phyloP scores from a whole-genome alignment of 306 rosid genomes.

The Elaeagnus macrophylla region DNA sequence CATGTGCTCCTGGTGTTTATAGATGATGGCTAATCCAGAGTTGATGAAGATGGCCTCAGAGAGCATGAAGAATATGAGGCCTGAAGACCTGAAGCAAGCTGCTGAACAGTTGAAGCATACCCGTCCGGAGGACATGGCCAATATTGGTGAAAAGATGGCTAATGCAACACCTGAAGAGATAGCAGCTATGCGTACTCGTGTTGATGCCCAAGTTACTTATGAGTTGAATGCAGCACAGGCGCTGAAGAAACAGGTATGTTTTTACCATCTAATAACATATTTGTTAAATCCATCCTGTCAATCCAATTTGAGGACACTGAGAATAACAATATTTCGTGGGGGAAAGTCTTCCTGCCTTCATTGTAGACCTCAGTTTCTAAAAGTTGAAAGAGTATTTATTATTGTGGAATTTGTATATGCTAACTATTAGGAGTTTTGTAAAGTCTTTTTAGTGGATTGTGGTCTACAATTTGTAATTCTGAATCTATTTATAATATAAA shows the following conservation, averaged over 20 bases:
- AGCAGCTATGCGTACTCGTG: slow-evolving; percentile 61
- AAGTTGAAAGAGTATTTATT: too few relatives aligned
- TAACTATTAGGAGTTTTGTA: too few relatives aligned
- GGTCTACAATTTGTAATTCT: too few relatives aligned
- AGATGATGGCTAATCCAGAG: slow-evolving; percentile 97
- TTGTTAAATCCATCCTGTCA: background rate
- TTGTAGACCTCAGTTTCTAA: too few relatives aligned
- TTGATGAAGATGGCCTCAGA: slow-evolving; percentile 87
- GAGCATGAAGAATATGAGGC: slow-evolving; percentile 79
- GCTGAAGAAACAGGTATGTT: slow-evolving; percentile 73
- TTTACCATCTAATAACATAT: background rate
- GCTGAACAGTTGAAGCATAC: slow-evolving; percentile 87
- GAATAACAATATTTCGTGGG: too few relatives aligned
- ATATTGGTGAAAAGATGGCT: slow-evolving; percentile 88
- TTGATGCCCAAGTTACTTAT: slow-evolving; percentile 57
- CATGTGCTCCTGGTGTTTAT: slow-evolving; percentile 17
- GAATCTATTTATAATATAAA: too few relatives aligned
- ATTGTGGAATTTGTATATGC: too few relatives aligned
- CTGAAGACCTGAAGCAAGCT: slow-evolving; percentile 72
- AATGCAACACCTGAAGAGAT: slow-evolving; percentile 74
- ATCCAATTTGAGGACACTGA: background rate
- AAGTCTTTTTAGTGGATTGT: too few relatives aligned
- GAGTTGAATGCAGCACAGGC: slow-evolving; percentile 68
- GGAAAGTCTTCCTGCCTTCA: too few relatives aligned
- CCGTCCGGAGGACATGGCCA: slow-evolving; percentile 87